Evolutionary conservation across 1,139 yeast genomes (phyloP).

Genomic region (Candida tropicalis): DNA sequence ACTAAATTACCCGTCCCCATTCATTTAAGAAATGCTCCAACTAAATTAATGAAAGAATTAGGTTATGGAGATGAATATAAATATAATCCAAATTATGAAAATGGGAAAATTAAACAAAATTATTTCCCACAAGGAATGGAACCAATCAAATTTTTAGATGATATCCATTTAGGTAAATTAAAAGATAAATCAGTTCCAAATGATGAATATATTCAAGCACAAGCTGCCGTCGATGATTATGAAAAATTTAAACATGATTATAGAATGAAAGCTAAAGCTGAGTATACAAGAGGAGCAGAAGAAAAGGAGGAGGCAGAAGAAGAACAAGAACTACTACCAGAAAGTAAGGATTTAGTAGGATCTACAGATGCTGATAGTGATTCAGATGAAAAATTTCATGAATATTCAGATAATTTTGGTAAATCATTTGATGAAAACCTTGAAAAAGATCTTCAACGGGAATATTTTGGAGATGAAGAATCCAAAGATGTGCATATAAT

Average conservation of each 20-base stretch:
- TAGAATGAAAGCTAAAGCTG: slow-evolving; percentile 14
- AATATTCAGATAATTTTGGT: slow-evolving; percentile 41
- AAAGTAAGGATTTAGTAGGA: too few relatives aligned
- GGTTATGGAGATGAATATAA: slow-evolving; percentile 86
- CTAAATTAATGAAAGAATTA: slow-evolving; percentile 80
- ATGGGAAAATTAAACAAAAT: slow-evolving; percentile 73
- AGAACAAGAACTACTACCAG: slow-evolving; percentile 7
- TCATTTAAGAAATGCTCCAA: slow-evolving; percentile 93
- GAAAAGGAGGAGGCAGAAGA: background rate
- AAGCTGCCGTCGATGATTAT: slow-evolving; percentile 30
- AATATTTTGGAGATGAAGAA: slow-evolving; percentile 19
- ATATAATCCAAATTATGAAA: slow-evolving; percentile 77
- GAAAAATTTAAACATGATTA: slow-evolving; percentile 25
- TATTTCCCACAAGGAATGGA: slow-evolving; percentile 61
- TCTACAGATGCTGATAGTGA: slow-evolving; percentile 32
- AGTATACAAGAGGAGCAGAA: slow-evolving; percentile 1
- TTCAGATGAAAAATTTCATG: slow-evolving; percentile 16
- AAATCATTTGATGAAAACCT: slow-evolving; percentile 39
- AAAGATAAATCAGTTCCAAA: slow-evolving; percentile 30
- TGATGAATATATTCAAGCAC: slow-evolving; percentile 24
- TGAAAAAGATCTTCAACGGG: slow-evolving; percentile 27
- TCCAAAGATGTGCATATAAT: background rate
- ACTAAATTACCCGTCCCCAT: slow-evolving; percentile 69
- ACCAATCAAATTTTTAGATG: slow-evolving; percentile 39
- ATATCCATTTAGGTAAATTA: slow-evolving; percentile 35